phyloP scores from a whole-genome alignment of 2,329 filamentous ascomycete genomes.

The Hypoxylon sp. region DNA sequence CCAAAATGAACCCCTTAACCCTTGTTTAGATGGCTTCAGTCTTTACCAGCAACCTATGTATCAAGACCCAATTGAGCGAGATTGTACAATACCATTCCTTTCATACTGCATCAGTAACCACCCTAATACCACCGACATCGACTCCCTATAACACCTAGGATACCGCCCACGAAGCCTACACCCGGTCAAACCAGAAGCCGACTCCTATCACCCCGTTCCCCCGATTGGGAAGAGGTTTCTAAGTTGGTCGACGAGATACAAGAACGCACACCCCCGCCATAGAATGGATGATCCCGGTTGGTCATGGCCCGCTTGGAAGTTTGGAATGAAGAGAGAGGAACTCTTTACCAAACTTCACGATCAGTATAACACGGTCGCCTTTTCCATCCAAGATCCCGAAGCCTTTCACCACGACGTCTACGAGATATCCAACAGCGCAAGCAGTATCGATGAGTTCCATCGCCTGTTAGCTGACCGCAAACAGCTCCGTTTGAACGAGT shows the following conservation, averaged over 20 bases:
- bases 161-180: conserved; percentile 28
- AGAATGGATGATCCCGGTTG: conserved; percentile 69
- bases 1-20: conserved; percentile 48
- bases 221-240: conserved; percentile 13
- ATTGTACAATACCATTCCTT: conserved; percentile 47
- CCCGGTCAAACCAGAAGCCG: conserved; percentile 12
- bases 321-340: conserved; percentile 72
- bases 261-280: conserved; percentile 29
- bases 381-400: conserved; percentile 70
- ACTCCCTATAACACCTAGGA: conserved; percentile 30
- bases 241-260: conserved; percentile 17
- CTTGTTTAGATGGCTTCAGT: conserved; percentile 55
- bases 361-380: conserved; percentile 71
- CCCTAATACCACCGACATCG: conserved; percentile 36
- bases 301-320: conserved; percentile 74
- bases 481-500: conserved; percentile 67
- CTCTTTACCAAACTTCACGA: conserved; percentile 71
- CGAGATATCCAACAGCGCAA: conserved; percentile 68
- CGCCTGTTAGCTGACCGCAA: conserved; percentile 67
- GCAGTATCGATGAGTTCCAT: conserved; percentile 68
- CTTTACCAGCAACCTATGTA: conserved; percentile 36
- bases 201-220: conserved; percentile 14
- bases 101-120: conserved; percentile 38
- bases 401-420: conserved; percentile 74
- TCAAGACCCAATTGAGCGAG: conserved; percentile 47